Evolutionary conservation across 306 rosid genomes (phyloP), one percentile per base, ranked within the genome.

Genomic region (Acacia melanoxylon): DNA sequence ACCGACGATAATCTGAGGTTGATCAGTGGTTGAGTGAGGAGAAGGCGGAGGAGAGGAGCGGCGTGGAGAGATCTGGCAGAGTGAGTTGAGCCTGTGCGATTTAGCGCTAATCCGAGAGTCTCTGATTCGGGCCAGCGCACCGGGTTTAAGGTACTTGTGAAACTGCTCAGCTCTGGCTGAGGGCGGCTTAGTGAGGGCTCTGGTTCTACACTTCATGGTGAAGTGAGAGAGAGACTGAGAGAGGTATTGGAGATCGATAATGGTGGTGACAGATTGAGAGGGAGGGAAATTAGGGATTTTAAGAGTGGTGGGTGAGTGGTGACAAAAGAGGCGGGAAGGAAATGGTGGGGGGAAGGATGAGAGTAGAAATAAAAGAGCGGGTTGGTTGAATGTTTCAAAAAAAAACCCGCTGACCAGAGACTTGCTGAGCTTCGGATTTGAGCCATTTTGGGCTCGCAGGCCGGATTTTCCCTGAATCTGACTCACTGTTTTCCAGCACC

Each of bases 121-220:
- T 14, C 98, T 91, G 78, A 94, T 90, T 37, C 86, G 93, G 2
- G 98, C 98, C 1, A 93, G 92, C 0, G 95, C 92, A 0, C 98
- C 98, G 4, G 98, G 98, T 63, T 91, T 94, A 44, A 94, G 97
- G 76, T 84, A 94, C 83, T 83, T 91, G 85, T 91, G 92, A 46
- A 87, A 89, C 10, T 92, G 80, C 79, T 88, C 85, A 2, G 88
- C 42, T 5, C 81, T 72, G 4, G 87, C 61, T 65, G 56, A 45
- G 22, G 74, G 52, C 35, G 75, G 25, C 52, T 71, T 71, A 14
- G 40, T 7, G 20, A 24, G 46, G 2, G 82, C 6, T 74, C 95
- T 85, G 54, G 70, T 9, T 48, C 97, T 82, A 0, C 90, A 87
- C 72, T 89, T 90, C 98, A 93, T 93, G 93, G 83, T 29, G 65